A percentile compares a stretch with the other conserved stretches of the same genome.
Conservation (phyloP, 495 filamentous ascomycete species). For the Penicillium macrosclerotiorum region DNA sequence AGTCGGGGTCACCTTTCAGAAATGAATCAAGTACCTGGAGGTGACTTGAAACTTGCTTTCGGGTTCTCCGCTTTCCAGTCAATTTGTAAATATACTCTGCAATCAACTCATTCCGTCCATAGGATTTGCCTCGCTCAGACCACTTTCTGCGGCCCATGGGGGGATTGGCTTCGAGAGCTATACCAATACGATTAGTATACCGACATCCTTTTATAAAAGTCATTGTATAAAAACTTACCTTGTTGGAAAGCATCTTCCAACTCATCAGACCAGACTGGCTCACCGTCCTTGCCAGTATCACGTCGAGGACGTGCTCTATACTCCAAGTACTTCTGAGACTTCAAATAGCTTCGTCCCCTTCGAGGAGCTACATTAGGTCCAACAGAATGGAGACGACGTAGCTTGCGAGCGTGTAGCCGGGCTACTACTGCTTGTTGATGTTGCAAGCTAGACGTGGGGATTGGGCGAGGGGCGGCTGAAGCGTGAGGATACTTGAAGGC, state of each 20-base stretch:
- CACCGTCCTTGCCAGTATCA: conserved; percentile 50
- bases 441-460: conserved; percentile 29
- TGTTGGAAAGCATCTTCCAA: conserved; percentile 87
- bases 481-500: conserved; percentile 42
- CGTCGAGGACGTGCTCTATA: conserved; percentile 71
- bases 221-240: conserved; percentile 54
- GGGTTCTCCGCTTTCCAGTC: conserved; percentile 61
- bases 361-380: conserved; percentile 31
- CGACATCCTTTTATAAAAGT: background rate
- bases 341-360: conserved; percentile 41
- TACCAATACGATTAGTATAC: conserved; percentile 5
- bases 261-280: conserved; percentile 74
- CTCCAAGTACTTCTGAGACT: conserved; percentile 49
- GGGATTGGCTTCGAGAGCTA: conserved; percentile 78
- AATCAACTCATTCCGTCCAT: conserved; percentile 91
- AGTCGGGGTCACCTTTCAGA: conserved; percentile 59
- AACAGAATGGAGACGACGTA: conserved; percentile 40
- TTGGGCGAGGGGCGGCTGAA: conserved; percentile 31
- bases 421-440: conserved; percentile 32
- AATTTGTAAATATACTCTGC: conserved; percentile 71
- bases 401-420: conserved; percentile 37
- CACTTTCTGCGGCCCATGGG: conserved; percentile 81
- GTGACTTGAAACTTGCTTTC: conserved; percentile 96
- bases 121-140: conserved; percentile 65
- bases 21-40: conserved; percentile 94